These are phyloP conservation scores for Papilionanthe hybrid DNA, from an alignment of 116 monocot species.

Conservation along the genomic window DNA sequence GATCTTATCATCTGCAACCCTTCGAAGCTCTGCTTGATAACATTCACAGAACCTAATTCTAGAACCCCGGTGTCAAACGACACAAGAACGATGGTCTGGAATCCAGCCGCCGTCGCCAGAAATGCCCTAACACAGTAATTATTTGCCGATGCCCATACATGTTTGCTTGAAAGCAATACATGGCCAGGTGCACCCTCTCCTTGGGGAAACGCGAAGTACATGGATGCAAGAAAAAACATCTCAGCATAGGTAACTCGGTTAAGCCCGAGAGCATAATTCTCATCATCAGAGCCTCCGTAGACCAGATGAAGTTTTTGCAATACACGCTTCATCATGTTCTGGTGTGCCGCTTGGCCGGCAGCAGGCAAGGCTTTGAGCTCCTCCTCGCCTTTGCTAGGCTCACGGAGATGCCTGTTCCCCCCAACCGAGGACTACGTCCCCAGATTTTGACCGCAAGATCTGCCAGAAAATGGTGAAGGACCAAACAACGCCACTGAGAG, in stretches of 20 bases:
- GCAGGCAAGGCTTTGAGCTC: neutral
- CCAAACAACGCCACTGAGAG: slow-evolving; percentile 10
- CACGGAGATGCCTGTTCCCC: slow-evolving; percentile 33
- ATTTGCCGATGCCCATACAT: slow-evolving; percentile 15
- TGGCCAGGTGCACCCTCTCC: slow-evolving; percentile 25
- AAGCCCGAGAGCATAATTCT: slow-evolving; percentile 33
- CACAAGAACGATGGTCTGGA: slow-evolving; percentile 30
- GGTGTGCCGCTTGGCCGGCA: slow-evolving; percentile 9
- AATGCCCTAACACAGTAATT: slow-evolving; percentile 22
- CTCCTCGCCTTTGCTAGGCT: slow-evolving; percentile 9
- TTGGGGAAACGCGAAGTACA: slow-evolving; percentile 33
- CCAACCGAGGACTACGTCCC: slow-evolving; percentile 36
- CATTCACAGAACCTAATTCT: slow-evolving; percentile 27
- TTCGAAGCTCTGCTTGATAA: slow-evolving; percentile 25
- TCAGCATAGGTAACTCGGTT: slow-evolving; percentile 32
- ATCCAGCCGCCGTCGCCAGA: slow-evolving; percentile 33
- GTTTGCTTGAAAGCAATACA: slow-evolving; percentile 20
- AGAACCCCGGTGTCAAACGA: slow-evolving; percentile 39
- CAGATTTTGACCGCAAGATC: slow-evolving; percentile 28
- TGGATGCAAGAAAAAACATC: slow-evolving; percentile 40
- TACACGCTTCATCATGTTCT: slow-evolving; percentile 31
- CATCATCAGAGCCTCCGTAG: slow-evolving; percentile 35
- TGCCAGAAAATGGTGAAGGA: slow-evolving; percentile 38
- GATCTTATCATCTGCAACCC: slow-evolving; percentile 12
- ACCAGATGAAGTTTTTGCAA: slow-evolving; percentile 26